A percentile compares a stretch with the other conserved stretches of the same genome.
Conservation (phyloP, 345 rosid genomes). For the Sisymbrium altissimum region DNA sequence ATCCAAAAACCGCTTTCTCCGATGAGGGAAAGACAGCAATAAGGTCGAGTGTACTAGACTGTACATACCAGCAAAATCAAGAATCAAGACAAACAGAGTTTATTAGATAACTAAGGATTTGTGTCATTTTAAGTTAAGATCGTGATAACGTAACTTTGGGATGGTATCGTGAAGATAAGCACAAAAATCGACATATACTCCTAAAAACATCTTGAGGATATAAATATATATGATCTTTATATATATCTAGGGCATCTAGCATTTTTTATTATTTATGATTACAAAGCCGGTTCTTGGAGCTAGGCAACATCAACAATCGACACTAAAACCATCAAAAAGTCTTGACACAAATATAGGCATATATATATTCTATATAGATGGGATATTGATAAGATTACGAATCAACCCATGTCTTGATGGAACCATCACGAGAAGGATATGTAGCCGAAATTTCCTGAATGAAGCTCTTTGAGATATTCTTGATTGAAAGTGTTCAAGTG, state of each 20-base stretch:
- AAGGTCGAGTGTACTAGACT: neutral
- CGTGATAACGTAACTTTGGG: neutral
- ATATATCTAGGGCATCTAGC: constrained; percentile 25
- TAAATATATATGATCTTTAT: constrained; percentile 5
- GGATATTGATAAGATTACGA: constrained; percentile 4
- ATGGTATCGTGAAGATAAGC: neutral
- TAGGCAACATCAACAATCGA: constrained; percentile 27
- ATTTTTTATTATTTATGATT: constrained; percentile 24
- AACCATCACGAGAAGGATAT: constrained; percentile 46
- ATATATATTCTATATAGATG: constrained; percentile 3
- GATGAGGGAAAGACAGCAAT: neutral
- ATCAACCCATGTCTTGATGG: constrained; percentile 8
- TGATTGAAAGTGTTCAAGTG: constrained; percentile 50
- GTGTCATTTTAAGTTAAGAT: neutral
- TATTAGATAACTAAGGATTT: neutral
- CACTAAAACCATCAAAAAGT: constrained; percentile 30
- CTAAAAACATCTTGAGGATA: neutral
- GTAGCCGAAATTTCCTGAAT: constrained; percentile 56
- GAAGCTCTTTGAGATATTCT: constrained; percentile 53
- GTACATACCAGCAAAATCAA: neutral
- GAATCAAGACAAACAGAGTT: neutral
- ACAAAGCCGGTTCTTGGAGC: constrained; percentile 23
- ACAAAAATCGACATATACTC: neutral
- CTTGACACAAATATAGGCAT: constrained; percentile 21
- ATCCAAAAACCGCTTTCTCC: neutral